phyloP scores from a whole-genome alignment of 2,329 filamentous ascomycete genomes.

The Falciphora oryzae region DNA sequence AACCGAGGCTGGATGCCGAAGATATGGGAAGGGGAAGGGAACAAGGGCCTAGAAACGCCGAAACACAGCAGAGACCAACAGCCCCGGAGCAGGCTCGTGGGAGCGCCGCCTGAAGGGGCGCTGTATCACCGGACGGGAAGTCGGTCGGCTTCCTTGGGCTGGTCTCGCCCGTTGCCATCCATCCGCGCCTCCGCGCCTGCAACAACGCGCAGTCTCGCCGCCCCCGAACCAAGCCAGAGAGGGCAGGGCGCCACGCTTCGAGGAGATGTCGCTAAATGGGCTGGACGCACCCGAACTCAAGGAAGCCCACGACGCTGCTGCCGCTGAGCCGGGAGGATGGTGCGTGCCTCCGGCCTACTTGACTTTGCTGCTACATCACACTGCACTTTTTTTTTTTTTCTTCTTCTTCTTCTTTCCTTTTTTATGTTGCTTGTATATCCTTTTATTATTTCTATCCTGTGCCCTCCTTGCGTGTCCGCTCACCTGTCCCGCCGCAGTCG shows the following conservation, averaged over 20 bases:
- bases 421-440: background rate
- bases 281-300: conserved; percentile 75
- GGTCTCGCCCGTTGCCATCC: background rate
- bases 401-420: background rate
- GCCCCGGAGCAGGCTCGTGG: background rate
- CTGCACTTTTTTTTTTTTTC: conserved; percentile 3
- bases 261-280: conserved; percentile 88
- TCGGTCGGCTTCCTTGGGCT: background rate
- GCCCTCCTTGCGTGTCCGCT: no score
- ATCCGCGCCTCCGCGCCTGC: background rate
- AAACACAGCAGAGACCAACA: background rate
- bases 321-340: conserved; percentile 89
- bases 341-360: conserved; percentile 43
- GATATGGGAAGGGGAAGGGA: background rate
- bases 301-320: conserved; percentile 76
- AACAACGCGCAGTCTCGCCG: background rate
- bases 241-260: background rate
- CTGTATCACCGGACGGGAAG: background rate
- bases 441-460: background rate
- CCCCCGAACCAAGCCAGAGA: background rate
- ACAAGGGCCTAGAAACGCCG: background rate
- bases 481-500: no score
- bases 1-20: background rate
- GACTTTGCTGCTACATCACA: conserved; percentile 9
- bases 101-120: background rate